Conservation (phyloP, 2,329 filamentous ascomycete genomes). For the Annulohypoxylon truncatum region DNA sequence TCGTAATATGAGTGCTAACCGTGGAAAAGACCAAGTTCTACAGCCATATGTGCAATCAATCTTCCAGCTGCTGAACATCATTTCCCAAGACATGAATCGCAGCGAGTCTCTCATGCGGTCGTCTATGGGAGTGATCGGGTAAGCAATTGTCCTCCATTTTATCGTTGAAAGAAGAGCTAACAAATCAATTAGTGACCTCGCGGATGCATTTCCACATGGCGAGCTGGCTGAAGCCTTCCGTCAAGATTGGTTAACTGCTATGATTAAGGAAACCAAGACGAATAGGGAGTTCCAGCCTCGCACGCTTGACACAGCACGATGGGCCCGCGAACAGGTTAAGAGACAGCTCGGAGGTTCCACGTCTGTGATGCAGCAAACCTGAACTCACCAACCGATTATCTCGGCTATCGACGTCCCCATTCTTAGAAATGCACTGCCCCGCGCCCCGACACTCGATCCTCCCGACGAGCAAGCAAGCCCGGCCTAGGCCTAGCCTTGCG, state of each 20-base stretch:
- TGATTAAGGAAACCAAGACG: constrained; percentile 91
- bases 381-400: constrained; percentile 43
- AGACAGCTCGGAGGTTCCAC: constrained; percentile 75
- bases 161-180: constrained; percentile 6
- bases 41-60: constrained; percentile 85
- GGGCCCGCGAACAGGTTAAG: constrained; percentile 98
- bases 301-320: constrained; percentile 94
- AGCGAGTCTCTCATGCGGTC: constrained; percentile 92
- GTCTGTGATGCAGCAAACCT: constrained; percentile 65
- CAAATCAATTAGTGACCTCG: constrained; percentile 77
- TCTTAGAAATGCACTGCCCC: constrained; percentile 27
- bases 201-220: constrained; percentile 91
- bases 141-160: constrained; percentile 54
- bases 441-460: constrained; percentile 46
- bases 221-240: constrained; percentile 88
- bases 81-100: constrained; percentile 85
- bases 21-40: constrained; percentile 70
- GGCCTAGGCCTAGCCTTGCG: constrained; percentile 41
- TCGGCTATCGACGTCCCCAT: constrained; percentile 33
- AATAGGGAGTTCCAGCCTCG: constrained; percentile 88
- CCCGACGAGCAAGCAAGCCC: constrained; percentile 46
- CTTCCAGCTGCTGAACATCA: constrained; percentile 84
- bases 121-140: constrained; percentile 98
- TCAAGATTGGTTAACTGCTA: constrained; percentile 86
- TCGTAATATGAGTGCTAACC: constrained; percentile 44